Base-by-base conservation (phyloP, 495 filamentous ascomycete species). In the Daldinia decipiens region DNA sequence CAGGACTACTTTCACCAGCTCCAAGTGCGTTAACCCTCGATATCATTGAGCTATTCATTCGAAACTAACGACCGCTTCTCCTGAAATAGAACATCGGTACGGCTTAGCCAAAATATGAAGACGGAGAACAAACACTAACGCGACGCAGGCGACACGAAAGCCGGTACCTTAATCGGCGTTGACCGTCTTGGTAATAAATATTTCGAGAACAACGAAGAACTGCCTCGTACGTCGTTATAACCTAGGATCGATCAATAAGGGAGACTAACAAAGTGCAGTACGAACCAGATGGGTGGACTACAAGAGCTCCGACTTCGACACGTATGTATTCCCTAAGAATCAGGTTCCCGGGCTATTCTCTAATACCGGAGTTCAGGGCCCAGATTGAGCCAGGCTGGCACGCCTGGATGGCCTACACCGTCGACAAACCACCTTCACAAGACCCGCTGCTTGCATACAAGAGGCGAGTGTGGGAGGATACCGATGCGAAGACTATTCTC, bases 341-440 rank as follows among this genome's bases (percentile, higher is more conserved):
- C 24, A n/a, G 68, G 31, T 67, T 52, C 52, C 12, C 15, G 36
- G 19, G 27, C 5, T 34, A 8, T 47, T 17, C 11, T 19, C 74
- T 70, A 74, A 74, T 59, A 0, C 55, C 40, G 31, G 47, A 27
- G 9, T 45, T 17, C 38, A 92, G 89, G 31, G 82, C 87, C 63
- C 94, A 98, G 50, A 90, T 98, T 77, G 96, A 99, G 81, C 96
- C 96, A 19, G 92, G 94, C 82, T 99, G 95, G 94, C 95, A 98
- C 80, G 92, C 93, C 24, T 99, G 95, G 95, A 93, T 98, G 73
- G 91, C 92, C 51, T 98, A 99, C 81, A 81, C 91, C 81, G 90
- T 96, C 62, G 94, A 98, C 80, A 90, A 93, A 78, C 91, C 94
- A 26, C 95, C 95, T 4, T 86, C 83, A 24, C 77, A 88, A 71